Conservation (phyloP, 1,284 basidiomycete genomes). For the Coniferiporia weirii region DNA sequence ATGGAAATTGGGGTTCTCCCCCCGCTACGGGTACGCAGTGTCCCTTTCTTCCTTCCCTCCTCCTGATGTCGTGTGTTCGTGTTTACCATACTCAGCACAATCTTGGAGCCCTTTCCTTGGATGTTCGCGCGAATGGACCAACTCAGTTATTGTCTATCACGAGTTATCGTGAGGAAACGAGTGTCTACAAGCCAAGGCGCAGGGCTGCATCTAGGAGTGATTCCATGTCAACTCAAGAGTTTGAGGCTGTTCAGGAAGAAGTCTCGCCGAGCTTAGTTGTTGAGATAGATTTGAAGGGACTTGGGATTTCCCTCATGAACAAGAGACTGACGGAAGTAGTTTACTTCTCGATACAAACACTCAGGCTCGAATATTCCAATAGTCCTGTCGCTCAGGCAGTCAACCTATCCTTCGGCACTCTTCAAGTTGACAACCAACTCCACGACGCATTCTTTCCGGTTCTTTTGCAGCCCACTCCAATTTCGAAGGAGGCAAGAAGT, state of each 20-base stretch:
- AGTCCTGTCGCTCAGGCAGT: constrained; percentile 80
- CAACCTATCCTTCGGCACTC: constrained; percentile 79
- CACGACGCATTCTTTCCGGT: constrained; percentile 97
- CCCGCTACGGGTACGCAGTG: constrained; percentile 80
- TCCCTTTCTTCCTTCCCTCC: background rate
- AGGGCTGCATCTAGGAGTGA: constrained; percentile 61
- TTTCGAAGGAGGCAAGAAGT: constrained; percentile 78
- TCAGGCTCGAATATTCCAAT: constrained; percentile 86
- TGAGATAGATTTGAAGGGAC: constrained; percentile 79
- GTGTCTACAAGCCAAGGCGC: constrained; percentile 82
- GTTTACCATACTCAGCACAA: constrained; percentile 34
- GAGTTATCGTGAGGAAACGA: constrained; percentile 81
- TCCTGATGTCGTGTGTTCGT: constrained; percentile 1
- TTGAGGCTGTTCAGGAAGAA: constrained; percentile 85
- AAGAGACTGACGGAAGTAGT: constrained; percentile 85
- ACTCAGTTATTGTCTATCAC: constrained; percentile 87
- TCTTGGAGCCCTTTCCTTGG: constrained; percentile 73
- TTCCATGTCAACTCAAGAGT: constrained; percentile 68
- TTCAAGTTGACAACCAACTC: constrained; percentile 97
- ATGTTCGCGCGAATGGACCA: constrained; percentile 87
- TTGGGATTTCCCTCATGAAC: constrained; percentile 93
- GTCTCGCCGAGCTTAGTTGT: constrained; percentile 66
- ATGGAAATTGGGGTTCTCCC: constrained; percentile 94
- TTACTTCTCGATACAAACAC: constrained; percentile 76
- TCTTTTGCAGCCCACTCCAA: constrained; percentile 90